Evolutionary conservation across 768 basidiomycete genomes (phyloP).

Genomic region (Lactarius akahatsu): DNA sequence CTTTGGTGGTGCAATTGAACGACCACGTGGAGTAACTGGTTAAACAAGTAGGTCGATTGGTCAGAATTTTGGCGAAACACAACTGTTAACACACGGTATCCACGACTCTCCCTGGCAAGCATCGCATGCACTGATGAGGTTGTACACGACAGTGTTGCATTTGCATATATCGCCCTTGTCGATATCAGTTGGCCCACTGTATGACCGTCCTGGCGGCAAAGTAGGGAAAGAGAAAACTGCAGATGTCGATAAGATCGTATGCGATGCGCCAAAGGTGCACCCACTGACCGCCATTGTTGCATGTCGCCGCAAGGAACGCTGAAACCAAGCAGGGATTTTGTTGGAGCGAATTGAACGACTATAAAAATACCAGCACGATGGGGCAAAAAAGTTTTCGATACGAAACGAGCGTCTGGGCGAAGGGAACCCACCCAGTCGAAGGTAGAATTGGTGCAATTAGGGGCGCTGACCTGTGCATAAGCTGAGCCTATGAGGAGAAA

Average conservation of each 20-base stretch:
- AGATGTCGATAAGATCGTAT: not conserved
- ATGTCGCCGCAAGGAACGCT: conserved; percentile 9
- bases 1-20: conserved; percentile 9
- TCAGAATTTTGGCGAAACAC: not conserved
- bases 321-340: conserved; percentile 20
- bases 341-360: conserved; percentile 22
- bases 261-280: not conserved
- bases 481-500: not conserved
- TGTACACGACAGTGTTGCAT: conserved; percentile 34
- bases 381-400: not conserved
- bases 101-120: conserved; percentile 29
- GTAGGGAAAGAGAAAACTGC: conserved; percentile 14
- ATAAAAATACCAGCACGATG: not conserved
- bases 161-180: conserved; percentile 21
- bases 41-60: not conserved
- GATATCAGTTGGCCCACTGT: conserved; percentile 8
- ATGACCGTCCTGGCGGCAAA: conserved; percentile 11
- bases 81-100: conserved; percentile 16
- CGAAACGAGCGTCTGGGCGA: not conserved
- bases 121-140: conserved; percentile 33
- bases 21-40: conserved; percentile 25
- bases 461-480: conserved; percentile 8
- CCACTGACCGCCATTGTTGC: conserved; percentile 23
- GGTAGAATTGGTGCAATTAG: conserved; percentile 6
- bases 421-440: conserved; percentile 21